Base-by-base conservation (phyloP, 805 yeast genomes). In the Hyphopichia homilentoma region DNA sequence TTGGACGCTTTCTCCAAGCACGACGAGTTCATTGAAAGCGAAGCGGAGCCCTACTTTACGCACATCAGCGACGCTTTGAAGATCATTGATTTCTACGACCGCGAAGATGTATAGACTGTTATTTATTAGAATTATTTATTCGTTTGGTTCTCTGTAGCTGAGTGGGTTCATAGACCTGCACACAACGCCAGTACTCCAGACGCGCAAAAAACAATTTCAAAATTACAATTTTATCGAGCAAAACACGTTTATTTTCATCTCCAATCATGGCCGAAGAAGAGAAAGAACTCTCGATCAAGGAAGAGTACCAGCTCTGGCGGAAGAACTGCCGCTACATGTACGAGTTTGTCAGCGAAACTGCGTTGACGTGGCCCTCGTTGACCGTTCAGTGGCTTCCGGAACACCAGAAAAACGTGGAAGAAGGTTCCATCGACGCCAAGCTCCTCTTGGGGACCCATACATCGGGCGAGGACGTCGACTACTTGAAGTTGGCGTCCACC, bases 291-390 rank as follows among this genome's bases (percentile, higher is more conserved):
- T 63, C 75, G 9, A 70, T 76, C 33, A 61, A 75, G 39, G 80
- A 75, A 43, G 94, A 84, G 52, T 84, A 84, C 50, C 78, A 81
- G 38, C 55, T 84, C 40, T 84, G 95, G 95, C 70, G 85, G 38
- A 77, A 83, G 48, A 84, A 83, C 48, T 84, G 89, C 43, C 81
- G 84, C 8, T 77, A 70, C 45, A 83, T 84, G 93, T 84, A 84
- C 44, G 88, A 84, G 46, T 84, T 81, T 51, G 86, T 84, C 20
- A 77, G 83, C 30, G 93, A 84, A 49, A 81, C 90, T 0, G 85
- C 83, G 2, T 59, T 84, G 27, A 75, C 80, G 8, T 84, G 94
- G 94, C 94, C 95, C 2, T 79, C 89, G 2, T 63, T 84, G 30
- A 80, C 90, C 1, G 70, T 82, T 4, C 85, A 84, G 55, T 84